phyloP scores from a whole-genome alignment of 129 eudicot genomes.

The Flaveria brownii region DNA sequence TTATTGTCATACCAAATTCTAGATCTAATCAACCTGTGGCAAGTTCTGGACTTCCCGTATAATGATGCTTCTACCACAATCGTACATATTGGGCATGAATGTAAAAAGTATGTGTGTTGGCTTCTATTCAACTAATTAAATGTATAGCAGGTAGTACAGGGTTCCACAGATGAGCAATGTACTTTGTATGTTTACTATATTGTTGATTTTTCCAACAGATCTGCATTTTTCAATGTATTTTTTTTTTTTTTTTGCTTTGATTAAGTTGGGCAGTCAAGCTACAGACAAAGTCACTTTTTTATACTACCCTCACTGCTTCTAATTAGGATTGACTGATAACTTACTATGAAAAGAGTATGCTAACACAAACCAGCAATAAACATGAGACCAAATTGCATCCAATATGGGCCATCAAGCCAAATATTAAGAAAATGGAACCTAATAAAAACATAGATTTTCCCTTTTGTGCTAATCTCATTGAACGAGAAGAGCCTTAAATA shows the following conservation, averaged over 20 bases:
- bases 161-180: too few relatives aligned
- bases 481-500: too few relatives aligned
- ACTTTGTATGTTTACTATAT: not conserved
- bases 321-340: not conserved
- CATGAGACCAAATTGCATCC: too few relatives aligned
- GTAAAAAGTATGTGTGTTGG: not conserved
- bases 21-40: conserved; percentile 1
- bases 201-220: not conserved
- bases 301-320: not conserved
- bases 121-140: not conserved
- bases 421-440: too few relatives aligned
- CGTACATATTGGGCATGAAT: not conserved
- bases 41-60: not conserved
- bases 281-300: not conserved
- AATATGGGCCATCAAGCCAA: too few relatives aligned
- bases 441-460: too few relatives aligned
- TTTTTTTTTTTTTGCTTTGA: not conserved
- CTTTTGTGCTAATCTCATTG: too few relatives aligned
- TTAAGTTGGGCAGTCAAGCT: not conserved
- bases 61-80: not conserved
- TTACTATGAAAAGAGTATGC: not conserved
- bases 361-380: too few relatives aligned
- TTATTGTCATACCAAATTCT: conserved; percentile 1
- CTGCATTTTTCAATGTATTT: not conserved
- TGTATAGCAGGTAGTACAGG: too few relatives aligned